Evolutionary conservation across 2,329 filamentous ascomycete species (phyloP).

Genomic region (Plectosphaerella sp.): DNA sequence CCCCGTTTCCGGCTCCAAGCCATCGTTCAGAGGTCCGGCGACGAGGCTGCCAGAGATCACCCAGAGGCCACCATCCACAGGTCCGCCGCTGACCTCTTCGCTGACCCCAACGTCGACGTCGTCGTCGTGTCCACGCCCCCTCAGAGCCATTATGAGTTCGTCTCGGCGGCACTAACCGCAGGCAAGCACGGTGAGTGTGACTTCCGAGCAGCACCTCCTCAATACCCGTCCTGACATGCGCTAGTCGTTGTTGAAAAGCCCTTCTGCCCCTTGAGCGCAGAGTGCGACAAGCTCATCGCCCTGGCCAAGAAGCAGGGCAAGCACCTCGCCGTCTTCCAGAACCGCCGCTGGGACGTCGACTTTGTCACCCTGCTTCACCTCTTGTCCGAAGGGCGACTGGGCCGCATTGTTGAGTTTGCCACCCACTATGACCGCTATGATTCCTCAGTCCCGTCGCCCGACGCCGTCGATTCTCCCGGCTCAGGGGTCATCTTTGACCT

Average conservation of each 20-base stretch:
- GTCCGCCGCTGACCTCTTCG: conserved; percentile 56
- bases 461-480: conserved; percentile 54
- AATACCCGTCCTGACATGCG: background rate
- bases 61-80: conserved; percentile 61
- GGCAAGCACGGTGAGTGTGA: conserved; percentile 54
- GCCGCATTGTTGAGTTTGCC: conserved; percentile 70
- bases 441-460: conserved; percentile 53
- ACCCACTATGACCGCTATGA: conserved; percentile 79
- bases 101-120: conserved; percentile 62
- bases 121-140: conserved; percentile 70
- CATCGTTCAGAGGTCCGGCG: conserved; percentile 71
- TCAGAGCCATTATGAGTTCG: conserved; percentile 63
- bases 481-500: conserved; percentile 70
- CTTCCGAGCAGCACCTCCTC: background rate
- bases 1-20: conserved; percentile 64
- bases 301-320: conserved; percentile 46
- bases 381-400: conserved; percentile 54
- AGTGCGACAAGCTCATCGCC: conserved; percentile 59
- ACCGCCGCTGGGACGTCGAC: conserved; percentile 74
- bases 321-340: conserved; percentile 65
- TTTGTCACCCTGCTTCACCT: conserved; percentile 67
- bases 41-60: conserved; percentile 67
- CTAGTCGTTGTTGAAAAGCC: conserved; percentile 76
- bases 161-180: conserved; percentile 59
- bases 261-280: conserved; percentile 66